Conservation (phyloP, 2,329 filamentous ascomycete genomes). For the Delphinella strobiligena region DNA sequence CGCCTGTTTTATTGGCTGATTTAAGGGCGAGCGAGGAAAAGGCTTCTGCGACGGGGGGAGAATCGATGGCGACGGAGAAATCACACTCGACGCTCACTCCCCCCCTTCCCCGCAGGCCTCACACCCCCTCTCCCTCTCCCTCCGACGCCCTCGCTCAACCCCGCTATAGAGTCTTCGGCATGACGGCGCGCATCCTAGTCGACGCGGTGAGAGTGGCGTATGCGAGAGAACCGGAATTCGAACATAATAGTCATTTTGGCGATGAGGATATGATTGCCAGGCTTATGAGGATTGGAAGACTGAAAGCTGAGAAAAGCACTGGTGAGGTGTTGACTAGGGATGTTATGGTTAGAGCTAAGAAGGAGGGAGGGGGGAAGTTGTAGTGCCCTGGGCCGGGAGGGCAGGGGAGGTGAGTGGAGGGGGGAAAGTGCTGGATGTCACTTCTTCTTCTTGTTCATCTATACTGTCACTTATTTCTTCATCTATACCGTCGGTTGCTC, state of each 20-base stretch:
- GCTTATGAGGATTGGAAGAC: slow-evolving; percentile 43
- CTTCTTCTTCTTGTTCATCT: too few species aligned
- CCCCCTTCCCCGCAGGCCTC: background rate
- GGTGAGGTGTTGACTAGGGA: slow-evolving; percentile 33
- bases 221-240: slow-evolving; percentile 70
- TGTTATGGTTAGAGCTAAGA: slow-evolving; percentile 17
- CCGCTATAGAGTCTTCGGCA: slow-evolving; percentile 76
- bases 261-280: slow-evolving; percentile 54
- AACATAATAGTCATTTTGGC: slow-evolving; percentile 53
- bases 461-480: too few species aligned
- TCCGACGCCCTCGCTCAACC: slow-evolving; percentile 18
- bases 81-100: background rate
- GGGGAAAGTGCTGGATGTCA: background rate
- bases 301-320: slow-evolving; percentile 39
- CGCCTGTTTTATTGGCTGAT: slow-evolving; percentile 3
- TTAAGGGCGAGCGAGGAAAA: slow-evolving; percentile 1
- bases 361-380: background rate
- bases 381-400: slow-evolving; percentile 1
- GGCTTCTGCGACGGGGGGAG: background rate
- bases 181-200: slow-evolving; percentile 84
- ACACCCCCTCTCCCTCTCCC: background rate
- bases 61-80: background rate
- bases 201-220: slow-evolving; percentile 82
- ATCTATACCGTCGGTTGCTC: too few species aligned
- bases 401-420: background rate